Percentiles rank a stretch among this genome's conserved stretches.
These are phyloP conservation scores for Tetradesmus obliquus DNA, from an alignment of 139 green algal genomes.

Conservation along the genomic window DNA sequence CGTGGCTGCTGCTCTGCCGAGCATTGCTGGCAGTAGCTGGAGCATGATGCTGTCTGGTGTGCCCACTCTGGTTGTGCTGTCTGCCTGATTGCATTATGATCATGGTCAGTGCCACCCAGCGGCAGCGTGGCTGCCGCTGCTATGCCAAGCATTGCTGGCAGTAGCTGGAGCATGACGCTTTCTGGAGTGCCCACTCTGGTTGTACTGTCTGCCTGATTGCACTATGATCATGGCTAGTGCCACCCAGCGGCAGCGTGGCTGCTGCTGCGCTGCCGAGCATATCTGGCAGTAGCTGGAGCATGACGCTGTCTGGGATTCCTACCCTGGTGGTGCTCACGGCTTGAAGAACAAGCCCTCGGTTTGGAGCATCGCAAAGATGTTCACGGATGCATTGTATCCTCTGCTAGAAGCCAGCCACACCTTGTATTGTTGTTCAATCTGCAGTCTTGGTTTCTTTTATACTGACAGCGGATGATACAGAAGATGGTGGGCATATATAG, in stretches of 20 bases:
- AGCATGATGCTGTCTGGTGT: slow-evolving; percentile 3
- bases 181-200: slow-evolving; percentile 7
- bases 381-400: no score
- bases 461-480: no score
- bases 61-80: not conserved
- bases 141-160: not conserved
- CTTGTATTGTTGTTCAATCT: no score
- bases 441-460: no score
- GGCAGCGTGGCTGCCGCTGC: not conserved
- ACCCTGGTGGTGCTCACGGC: not conserved
- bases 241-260: no score
- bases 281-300: not conserved
- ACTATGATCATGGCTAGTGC: no score
- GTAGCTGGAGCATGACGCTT: not conserved
- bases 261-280: not conserved
- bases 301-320: not conserved
- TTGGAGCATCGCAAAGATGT: no score
- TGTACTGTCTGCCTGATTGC: not conserved
- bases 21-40: not conserved
- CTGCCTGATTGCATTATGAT: no score
- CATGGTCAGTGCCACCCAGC: no score
- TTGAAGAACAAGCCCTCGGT: not conserved
- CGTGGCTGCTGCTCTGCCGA: not conserved
- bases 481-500: no score
- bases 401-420: no score